Percentiles rank a stretch among this genome's conserved stretches.
phyloP scores from a whole-genome alignment of 2,329 filamentous ascomycete species.

The Aspergillus sp. region DNA sequence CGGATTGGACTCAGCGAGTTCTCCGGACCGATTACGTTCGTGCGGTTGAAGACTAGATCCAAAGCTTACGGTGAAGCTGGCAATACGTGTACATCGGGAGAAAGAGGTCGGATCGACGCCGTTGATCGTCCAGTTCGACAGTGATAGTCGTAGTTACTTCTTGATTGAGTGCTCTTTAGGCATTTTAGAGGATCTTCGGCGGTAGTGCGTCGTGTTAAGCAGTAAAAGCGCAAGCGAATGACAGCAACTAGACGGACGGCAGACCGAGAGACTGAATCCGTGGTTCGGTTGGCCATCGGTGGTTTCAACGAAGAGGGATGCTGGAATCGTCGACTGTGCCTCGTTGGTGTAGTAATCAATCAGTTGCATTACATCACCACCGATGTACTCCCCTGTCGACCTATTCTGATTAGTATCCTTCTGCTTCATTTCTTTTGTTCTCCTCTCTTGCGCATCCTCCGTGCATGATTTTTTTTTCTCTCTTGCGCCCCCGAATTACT shows the following conservation, averaged over 20 bases:
- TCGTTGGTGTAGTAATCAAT: neutral
- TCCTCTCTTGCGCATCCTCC: neutral
- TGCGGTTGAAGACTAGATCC: no score
- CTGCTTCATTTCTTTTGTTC: neutral
- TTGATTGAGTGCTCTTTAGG: neutral
- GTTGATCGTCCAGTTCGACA: conserved; percentile 2
- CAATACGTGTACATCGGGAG: neutral
- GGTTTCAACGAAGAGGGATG: neutral
- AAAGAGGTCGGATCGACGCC: conserved; percentile 3
- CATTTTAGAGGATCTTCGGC: neutral
- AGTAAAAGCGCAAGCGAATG: neutral
- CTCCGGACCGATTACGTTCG: no score
- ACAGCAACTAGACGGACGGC: neutral
- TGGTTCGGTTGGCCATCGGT: neutral
- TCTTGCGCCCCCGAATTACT: neutral
- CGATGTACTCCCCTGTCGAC: neutral
- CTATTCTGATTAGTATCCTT: neutral
- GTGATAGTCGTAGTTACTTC: conserved; percentile 1
- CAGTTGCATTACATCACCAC: neutral
- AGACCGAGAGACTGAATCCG: neutral
- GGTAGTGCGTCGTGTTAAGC: neutral
- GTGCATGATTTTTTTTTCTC: neutral
- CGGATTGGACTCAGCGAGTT: no score
- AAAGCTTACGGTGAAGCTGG: neutral
- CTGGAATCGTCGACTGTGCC: neutral